Evolutionary conservation across 495 filamentous ascomycete genomes (phyloP), one percentile per base, ranked within the genome.

Genomic region (Neurospora hispaniola): DNA sequence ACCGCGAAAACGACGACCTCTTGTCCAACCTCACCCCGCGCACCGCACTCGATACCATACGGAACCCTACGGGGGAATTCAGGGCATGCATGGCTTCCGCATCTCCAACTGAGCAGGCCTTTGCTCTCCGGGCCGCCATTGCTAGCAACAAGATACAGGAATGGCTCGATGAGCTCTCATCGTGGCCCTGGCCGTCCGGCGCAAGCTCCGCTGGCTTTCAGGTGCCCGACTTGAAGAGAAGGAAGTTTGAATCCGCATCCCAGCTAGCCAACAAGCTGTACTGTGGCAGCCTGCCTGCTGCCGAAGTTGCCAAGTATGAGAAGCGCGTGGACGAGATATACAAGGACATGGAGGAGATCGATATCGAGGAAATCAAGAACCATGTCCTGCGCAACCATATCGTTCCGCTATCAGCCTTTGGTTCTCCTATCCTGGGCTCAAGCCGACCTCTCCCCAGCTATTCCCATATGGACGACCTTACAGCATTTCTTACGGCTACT

Each of bases 361-460:
- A 94, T 71, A 86, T 99, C 66, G 94, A 97, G 74, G 94, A 96
- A 76, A 89, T 98, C 76, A 98, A 98, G 83, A 88, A 86, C 69
- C 93, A 94, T 79, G 92, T 98, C 74, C 84, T 97, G 72, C 89
- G 91, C 84, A 91, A 90, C 72, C 91, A 96, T 83, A 88, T 90
- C 79, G 79, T 79, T 84, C 88, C 79, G 80, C 76, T 85, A 84
- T 88, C 79, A 78, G 83, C 79, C 79, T 82, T 83, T 76, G 81
- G 80, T 68, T 84, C 84, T 69, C 89, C 85, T 72, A 85, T 88
- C 73, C 82, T 84, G 66, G 87, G 80, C 71, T 76, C 81, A 3
- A 77, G 72, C 46, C 80, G 79, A 69, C 78, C 79, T 9, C 88
- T 85, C 78, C 85, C 69, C 81, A 87, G 74, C 74, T 82, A 84